Evolutionary conservation across 305 asterid species (phyloP), one percentile per base, ranked within the genome.

Genomic region (Solanum aculeatissimum): DNA sequence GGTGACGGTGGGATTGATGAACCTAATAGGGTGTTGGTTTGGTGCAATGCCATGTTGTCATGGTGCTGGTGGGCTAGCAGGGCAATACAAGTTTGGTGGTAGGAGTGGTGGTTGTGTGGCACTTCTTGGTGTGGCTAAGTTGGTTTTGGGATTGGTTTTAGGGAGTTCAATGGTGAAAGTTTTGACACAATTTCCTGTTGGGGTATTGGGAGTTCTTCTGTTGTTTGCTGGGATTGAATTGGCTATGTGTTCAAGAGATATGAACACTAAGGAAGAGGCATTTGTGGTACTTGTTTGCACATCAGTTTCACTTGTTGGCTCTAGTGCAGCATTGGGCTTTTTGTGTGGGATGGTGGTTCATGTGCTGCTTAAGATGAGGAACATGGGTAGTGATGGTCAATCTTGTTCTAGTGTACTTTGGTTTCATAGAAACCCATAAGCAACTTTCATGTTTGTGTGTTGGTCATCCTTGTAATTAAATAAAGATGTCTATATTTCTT

Each of bases 11-110:
- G 98, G 98, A 60, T 63, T 93, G 57, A 94, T 95, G 98, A 94
- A 94, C 85, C 87, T 94, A 1, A 42, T 89, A 6, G 98, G 97
- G 75, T 92, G 97, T 84, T 93, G 95, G 98, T 94, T 95, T 23
- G 98, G 98, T 1, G 97, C 93, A 27, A 92, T 95, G 96, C 97
- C 98, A 7, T 81, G 91, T 62, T 94, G 98, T 88, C 97, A 93
- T 79, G 98, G 98, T 68, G 95, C 97, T 0, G 98, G 97, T 16
- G 98, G 98, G 35, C 88, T 95, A 4, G 97, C 95, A 2, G 96
- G 98, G 84, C 98, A 95, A 89, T 95, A 93, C 79, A 93, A 93
- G 45, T 95, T 95, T 72, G 98, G 98, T 29, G 98, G 95, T 32
- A 89, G 98, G 86, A 90, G 93, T 32, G 98, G 98, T 10, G 95